Base-by-base conservation (phyloP, 257 asterid species). In the Cruciata laevipes region DNA sequence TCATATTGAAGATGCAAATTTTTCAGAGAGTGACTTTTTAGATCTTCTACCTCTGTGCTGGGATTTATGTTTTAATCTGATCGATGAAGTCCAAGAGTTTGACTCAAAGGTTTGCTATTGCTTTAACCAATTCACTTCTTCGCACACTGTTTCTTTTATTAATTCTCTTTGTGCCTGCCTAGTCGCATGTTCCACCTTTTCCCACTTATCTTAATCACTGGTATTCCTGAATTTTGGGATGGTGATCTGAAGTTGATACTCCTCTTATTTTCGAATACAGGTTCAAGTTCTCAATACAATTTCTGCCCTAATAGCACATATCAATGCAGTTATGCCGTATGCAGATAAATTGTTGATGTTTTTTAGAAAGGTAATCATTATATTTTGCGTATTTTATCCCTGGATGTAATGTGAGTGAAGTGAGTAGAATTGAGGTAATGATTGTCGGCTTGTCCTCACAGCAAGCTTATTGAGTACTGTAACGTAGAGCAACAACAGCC, bases 251-350 rank as follows among this genome's bases (percentile, higher is more conserved):
- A 52, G 51, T 63, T 66, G 21, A 59, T 27, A 31, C 53, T 16
- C 8, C 61, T 56, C 7, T 44, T 31, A 57, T 68, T 23, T 24
- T 81, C 72, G 47, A 5, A 7, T 23, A 32, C 93, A 94, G 99
- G 99, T 94, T 84, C 97, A 90, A 84, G 93, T 88, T 69, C 76
- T 94, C 62, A 94, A 94, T 79, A 87, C 98, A 0, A 83, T 94
- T 59, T 84, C 99, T 80, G 75, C 77, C 78, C 95, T 94, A 74
- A 84, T 94, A 71, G 91, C 91, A 73, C 90, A 77, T 70, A 78
- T 82, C 69, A 78, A 85, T 74, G 96, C 85, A 74, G 82, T 94
- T 69, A 72, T 74, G 71, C 97, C 96, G 31, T 85, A 87, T 71
- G 95, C 95, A 68, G 78, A 85, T 75, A 93, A 84, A 84, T 75